These are phyloP conservation scores for Umbelopsis ramanniana DNA, from an alignment of 192 early-diverging fungal species.

Conservation along the genomic window DNA sequence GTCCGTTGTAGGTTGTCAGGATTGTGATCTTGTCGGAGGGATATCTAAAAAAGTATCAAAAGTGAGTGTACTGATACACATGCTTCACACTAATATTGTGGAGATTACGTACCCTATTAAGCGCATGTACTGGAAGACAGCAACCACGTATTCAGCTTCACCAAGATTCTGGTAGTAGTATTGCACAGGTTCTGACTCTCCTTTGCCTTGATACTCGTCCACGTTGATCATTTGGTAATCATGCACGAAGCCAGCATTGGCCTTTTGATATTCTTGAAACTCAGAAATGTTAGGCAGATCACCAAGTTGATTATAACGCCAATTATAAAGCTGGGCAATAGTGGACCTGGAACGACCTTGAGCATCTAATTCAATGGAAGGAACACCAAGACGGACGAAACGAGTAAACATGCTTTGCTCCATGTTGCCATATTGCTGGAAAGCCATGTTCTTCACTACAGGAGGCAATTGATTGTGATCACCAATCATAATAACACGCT, in stretches of 20 bases:
- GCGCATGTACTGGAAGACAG: slow-evolving; percentile 95
- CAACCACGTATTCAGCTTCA: slow-evolving; percentile 97
- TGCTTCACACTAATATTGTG: neutral
- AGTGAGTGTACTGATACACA: neutral
- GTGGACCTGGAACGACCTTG: slow-evolving; percentile 85
- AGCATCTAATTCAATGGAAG: slow-evolving; percentile 82
- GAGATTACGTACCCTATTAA: slow-evolving; percentile 68
- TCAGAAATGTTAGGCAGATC: slow-evolving; percentile 61
- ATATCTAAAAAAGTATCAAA: slow-evolving; percentile 62
- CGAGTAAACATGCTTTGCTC: slow-evolving; percentile 95
- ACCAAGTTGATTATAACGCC: slow-evolving; percentile 78
- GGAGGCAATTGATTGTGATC: slow-evolving; percentile 98
- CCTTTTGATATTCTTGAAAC: slow-evolving; percentile 58
- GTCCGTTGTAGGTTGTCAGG: slow-evolving; percentile 98
- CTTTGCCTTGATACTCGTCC: slow-evolving; percentile 70
- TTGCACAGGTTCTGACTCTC: slow-evolving; percentile 86
- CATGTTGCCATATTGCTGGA: slow-evolving; percentile 89
- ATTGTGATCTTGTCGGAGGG: slow-evolving; percentile 89
- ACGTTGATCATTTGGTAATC: slow-evolving; percentile 94
- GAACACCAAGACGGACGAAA: slow-evolving; percentile 93
- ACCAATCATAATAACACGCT: slow-evolving; percentile 94
- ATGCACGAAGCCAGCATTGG: slow-evolving; percentile 86
- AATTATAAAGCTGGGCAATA: slow-evolving; percentile 85
- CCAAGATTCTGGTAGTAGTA: slow-evolving; percentile 96
- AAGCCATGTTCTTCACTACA: slow-evolving; percentile 86